Conservation (phyloP, 441 rosid species). For the Pelargonium cotyledonis region DNA sequence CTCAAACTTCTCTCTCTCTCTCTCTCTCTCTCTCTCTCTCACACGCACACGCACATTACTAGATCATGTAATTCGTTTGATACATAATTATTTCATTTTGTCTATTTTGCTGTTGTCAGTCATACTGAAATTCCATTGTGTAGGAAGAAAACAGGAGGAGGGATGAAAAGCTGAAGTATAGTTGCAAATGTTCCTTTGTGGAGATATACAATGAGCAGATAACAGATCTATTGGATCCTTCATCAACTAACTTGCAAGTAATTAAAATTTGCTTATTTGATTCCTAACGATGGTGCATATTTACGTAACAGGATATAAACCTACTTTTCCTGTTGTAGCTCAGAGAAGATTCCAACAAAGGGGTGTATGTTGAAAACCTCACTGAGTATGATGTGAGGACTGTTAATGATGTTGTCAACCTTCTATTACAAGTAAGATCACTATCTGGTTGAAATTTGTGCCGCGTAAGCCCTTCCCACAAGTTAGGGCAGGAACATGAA, state of each 20-base stretch:
- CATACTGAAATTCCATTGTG: conserved; percentile 7
- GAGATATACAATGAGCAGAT: conserved; percentile 97
- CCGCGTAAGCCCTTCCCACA: not conserved
- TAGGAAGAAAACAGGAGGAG: conserved; percentile 98
- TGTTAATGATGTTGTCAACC: conserved; percentile 73
- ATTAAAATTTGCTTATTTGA: conserved; percentile 23
- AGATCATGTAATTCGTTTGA: not conserved
- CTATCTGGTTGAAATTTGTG: conserved; percentile 5
- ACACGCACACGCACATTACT: not conserved
- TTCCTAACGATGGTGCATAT: not conserved
- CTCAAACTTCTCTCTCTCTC: conserved; percentile 4
- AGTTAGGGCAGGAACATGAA: conserved; percentile 9
- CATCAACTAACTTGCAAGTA: conserved; percentile 71
- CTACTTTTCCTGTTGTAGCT: conserved; percentile 39
- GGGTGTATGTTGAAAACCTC: conserved; percentile 94
- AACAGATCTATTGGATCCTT: conserved; percentile 91
- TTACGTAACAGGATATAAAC: not conserved
- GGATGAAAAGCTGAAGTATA: conserved; percentile 77
- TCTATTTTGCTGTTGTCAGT: conserved; percentile 13
- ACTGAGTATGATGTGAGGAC: conserved; percentile 81
- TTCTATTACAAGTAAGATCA: conserved; percentile 60
- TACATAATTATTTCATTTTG: conserved; percentile 1
- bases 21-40: conserved; percentile 7
- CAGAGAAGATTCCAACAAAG: conserved; percentile 81
- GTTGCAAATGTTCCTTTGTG: conserved; percentile 94